These are phyloP conservation scores for Daldinia bambusicola DNA, from an alignment of 495 filamentous ascomycete species.

Conservation along the genomic window DNA sequence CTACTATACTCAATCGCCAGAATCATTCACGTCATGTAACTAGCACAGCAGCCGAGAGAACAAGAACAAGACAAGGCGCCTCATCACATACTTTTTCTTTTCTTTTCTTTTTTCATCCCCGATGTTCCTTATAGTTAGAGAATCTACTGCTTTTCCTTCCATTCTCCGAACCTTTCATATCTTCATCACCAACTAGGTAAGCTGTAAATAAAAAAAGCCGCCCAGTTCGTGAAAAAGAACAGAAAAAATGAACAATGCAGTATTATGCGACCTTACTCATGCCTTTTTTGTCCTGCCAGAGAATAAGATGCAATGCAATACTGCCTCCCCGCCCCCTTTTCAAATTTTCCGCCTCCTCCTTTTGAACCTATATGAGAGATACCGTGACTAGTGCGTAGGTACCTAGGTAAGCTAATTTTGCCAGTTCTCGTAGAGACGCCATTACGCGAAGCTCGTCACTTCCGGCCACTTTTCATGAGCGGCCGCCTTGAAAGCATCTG, in stretches of 20 bases:
- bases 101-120: neutral
- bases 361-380: slow-evolving; percentile 4
- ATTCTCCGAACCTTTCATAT: neutral
- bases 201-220: neutral
- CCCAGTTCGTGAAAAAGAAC: neutral
- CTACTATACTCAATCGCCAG: neutral
- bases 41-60: neutral
- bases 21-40: neutral
- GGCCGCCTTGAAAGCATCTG: slow-evolving; percentile 67
- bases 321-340: slow-evolving; percentile 1
- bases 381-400: neutral
- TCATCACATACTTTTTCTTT: neutral
- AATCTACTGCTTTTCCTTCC: slow-evolving; percentile 21
- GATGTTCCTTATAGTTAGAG: neutral
- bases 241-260: neutral
- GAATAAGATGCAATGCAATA: slow-evolving; percentile 28
- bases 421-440: neutral
- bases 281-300: slow-evolving; percentile 14
- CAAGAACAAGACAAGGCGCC: neutral
- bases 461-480: slow-evolving; percentile 79
- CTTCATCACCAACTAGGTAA: neutral
- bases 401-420: neutral
- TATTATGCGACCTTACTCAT: slow-evolving; percentile 29
- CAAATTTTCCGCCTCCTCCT: neutral
- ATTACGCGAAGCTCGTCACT: slow-evolving; percentile 65